Evolutionary conservation across 2,329 filamentous ascomycete species (phyloP).

Genomic region (Rhynchosporium secalis): DNA sequence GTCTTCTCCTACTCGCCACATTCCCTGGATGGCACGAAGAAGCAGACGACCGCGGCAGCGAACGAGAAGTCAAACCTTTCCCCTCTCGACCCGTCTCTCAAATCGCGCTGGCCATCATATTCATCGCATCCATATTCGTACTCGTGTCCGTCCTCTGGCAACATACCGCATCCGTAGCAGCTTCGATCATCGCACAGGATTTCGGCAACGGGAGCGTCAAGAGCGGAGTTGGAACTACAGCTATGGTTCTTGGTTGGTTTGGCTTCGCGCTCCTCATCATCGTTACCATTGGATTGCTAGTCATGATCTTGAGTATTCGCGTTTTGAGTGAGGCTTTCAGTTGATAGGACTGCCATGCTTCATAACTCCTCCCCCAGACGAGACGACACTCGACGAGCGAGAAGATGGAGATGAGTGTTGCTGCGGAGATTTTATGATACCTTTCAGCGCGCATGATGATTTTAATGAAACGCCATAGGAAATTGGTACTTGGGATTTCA

Average conservation of each 20-base stretch:
- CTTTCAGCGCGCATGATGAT: slow-evolving; percentile 34
- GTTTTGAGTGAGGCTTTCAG: slow-evolving; percentile 61
- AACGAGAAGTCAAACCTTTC: slow-evolving; percentile 91
- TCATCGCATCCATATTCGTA: slow-evolving; percentile 69
- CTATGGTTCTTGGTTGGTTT: slow-evolving; percentile 98
- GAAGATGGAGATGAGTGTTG: slow-evolving; percentile 8
- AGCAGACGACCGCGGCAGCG: slow-evolving; percentile 74
- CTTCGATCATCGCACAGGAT: slow-evolving; percentile 89
- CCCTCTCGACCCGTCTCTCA: slow-evolving; percentile 91
- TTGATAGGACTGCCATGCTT: slow-evolving; percentile 23
- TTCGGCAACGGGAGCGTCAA: slow-evolving; percentile 86
- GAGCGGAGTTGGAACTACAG: slow-evolving; percentile 86
- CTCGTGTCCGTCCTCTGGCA: slow-evolving; percentile 83
- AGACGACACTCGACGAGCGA: background rate
- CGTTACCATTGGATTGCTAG: slow-evolving; percentile 88
- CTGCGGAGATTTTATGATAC: slow-evolving; percentile 19
- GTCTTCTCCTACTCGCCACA: slow-evolving; percentile 89
- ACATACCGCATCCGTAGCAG: slow-evolving; percentile 94
- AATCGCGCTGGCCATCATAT: slow-evolving; percentile 90
- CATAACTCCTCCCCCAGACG: background rate
- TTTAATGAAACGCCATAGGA: slow-evolving; percentile 8
- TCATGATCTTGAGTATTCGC: slow-evolving; percentile 94
- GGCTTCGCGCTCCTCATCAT: slow-evolving; percentile 90
- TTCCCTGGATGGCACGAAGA: slow-evolving; percentile 98
- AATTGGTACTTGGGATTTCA: slow-evolving; percentile 3